Evolutionary conservation across 495 filamentous ascomycete genomes (phyloP).

Genomic region (Penicillium salamii): DNA sequence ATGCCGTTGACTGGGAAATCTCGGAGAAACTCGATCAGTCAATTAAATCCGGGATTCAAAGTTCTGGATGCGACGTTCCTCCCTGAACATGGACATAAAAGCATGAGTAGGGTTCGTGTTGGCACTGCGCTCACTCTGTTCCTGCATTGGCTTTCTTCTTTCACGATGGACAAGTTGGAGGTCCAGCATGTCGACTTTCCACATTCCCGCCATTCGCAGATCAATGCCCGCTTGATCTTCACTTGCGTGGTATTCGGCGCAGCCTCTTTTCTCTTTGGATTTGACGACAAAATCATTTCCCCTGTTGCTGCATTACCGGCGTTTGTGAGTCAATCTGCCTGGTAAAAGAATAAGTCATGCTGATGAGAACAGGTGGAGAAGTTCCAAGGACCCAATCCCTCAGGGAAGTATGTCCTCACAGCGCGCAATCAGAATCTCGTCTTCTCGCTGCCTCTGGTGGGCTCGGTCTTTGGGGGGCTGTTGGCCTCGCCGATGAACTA

Average conservation of each 20-base stretch:
- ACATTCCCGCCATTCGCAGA: conserved; percentile 4
- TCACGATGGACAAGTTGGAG: conserved; percentile 9
- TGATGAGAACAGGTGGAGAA: conserved; percentile 24
- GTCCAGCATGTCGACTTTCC: conserved; percentile 23
- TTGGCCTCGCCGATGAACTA: conserved; percentile 34
- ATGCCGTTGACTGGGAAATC: conserved; percentile 17
- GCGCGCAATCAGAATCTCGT: conserved; percentile 38
- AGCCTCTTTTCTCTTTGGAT: conserved; percentile 39
- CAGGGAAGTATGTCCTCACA: conserved; percentile 25
- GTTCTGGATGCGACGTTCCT: too few relatives aligned
- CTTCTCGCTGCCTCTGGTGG: conserved; percentile 36
- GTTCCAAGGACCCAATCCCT: conserved; percentile 33
- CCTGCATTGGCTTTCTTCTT: conserved; percentile 3
- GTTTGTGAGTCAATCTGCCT: conserved; percentile 27
- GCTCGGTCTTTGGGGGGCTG: conserved; percentile 32
- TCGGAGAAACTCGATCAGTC: conserved; percentile 18
- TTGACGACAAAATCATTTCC: conserved; percentile 42
- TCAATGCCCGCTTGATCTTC: conserved; percentile 30
- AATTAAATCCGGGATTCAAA: conserved; percentile 1
- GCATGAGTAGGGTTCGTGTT: neutral
- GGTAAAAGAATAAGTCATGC: too few relatives aligned
- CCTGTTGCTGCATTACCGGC: conserved; percentile 32
- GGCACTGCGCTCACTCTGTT: conserved; percentile 6
- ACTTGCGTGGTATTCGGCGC: conserved; percentile 34
- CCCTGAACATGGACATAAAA: too few relatives aligned